Conservation (phyloP, 345 rosid species). For the Jatropha curcas region DNA sequence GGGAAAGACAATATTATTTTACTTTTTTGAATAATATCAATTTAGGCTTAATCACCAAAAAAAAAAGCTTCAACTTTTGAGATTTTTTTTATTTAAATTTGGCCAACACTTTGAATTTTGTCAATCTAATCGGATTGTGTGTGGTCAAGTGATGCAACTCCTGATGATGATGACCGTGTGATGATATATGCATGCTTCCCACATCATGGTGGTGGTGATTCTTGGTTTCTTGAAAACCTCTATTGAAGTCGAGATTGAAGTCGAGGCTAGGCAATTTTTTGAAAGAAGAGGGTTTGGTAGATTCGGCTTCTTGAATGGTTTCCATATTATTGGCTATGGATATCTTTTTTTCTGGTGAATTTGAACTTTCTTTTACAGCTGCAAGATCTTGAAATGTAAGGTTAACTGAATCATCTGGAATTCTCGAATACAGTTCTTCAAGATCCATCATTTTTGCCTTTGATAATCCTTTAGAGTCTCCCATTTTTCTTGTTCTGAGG, state of each 20-base stretch:
- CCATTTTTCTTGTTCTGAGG: too few relatives aligned
- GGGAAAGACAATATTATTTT: too few relatives aligned
- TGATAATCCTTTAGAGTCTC: constrained; percentile 32
- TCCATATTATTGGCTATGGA: constrained; percentile 7
- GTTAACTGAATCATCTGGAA: constrained; percentile 70
- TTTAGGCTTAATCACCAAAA: too few relatives aligned
- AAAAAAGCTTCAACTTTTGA: too few relatives aligned
- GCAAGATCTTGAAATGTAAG: constrained; percentile 64
- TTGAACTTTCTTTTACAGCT: constrained; percentile 27
- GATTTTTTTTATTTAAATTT: too few relatives aligned
- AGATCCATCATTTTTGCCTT: constrained; percentile 56
- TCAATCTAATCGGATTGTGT: too few relatives aligned
- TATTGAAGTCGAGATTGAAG: too few relatives aligned
- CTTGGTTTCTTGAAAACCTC: constrained; percentile 33
- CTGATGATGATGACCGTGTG: too few relatives aligned
- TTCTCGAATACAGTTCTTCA: constrained; percentile 56
- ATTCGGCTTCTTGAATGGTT: constrained; percentile 27
- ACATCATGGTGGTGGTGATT: background rate
- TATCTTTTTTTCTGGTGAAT: constrained; percentile 18
- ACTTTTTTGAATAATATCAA: too few relatives aligned
- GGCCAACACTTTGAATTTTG: too few relatives aligned
- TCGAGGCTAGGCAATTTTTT: constrained; percentile 48
- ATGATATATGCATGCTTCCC: background rate
- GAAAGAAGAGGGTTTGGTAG: constrained; percentile 13
- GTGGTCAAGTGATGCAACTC: too few relatives aligned